These are phyloP conservation scores for Solanum paucissectum DNA, from an alignment of 257 asterid species.

Conservation along the genomic window DNA sequence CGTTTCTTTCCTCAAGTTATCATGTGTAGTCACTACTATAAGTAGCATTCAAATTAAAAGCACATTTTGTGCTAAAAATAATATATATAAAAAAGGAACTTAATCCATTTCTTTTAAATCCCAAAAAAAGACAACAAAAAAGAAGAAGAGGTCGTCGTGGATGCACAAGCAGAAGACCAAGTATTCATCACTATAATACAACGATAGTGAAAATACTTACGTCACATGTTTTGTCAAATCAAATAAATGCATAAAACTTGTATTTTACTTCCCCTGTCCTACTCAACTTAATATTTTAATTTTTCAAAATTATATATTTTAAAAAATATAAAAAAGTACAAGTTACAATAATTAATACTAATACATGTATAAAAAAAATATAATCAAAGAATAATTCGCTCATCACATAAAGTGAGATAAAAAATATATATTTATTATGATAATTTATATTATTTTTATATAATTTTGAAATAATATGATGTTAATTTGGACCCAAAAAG, in stretches of 20 bases:
- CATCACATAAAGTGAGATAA: no score
- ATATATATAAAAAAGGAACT: background rate
- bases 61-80: background rate
- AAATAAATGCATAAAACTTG: background rate
- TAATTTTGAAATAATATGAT: no score
- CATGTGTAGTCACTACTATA: background rate
- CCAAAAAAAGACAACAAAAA: background rate
- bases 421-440: no score
- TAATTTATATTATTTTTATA: no score
- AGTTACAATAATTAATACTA: background rate
- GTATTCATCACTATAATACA: background rate
- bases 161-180: background rate
- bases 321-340: no score
- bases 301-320: no score
- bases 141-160: background rate
- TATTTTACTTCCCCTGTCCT: background rate
- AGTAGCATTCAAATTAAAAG: background rate
- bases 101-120: background rate
- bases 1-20: background rate
- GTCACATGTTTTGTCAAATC: background rate
- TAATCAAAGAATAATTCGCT: background rate
- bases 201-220: background rate
- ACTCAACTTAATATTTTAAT: background rate
- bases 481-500: no score
- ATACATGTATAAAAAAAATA: no score